These are phyloP conservation scores for Coprinopsis cinerea DNA, from an alignment of 768 basidiomycete genomes.

Conservation along the genomic window DNA sequence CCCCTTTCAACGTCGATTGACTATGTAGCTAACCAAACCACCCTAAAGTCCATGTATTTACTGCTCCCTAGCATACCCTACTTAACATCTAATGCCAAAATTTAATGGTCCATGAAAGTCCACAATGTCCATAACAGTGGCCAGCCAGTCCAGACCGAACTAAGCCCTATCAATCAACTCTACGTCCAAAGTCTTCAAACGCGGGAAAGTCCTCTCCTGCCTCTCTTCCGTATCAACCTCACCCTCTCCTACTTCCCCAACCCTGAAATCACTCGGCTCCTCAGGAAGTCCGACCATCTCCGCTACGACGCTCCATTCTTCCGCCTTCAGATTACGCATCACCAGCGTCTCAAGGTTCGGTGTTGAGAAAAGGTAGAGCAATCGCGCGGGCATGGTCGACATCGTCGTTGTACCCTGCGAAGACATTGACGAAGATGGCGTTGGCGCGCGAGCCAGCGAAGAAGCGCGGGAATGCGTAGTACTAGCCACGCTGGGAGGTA, in stretches of 20 bases:
- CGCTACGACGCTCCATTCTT: constrained; percentile 2
- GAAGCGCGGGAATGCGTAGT: no score
- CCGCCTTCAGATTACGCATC: not conserved
- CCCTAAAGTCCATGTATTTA: not conserved
- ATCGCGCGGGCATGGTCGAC: not conserved
- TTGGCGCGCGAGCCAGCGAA: not conserved
- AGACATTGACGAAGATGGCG: not conserved
- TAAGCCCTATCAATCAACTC: not conserved
- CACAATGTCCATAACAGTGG: no score
- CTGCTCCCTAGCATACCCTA: no score
- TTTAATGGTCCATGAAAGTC: no score
- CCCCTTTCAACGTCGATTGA: no score
- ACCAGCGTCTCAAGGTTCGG: not conserved
- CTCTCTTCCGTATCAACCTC: not conserved
- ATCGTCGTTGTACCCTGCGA: not conserved
- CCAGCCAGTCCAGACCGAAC: no score
- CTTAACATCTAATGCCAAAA: no score
- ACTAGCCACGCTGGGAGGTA: no score
- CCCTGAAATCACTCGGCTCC: not conserved
- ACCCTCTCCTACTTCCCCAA: not conserved
- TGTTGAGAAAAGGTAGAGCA: constrained; percentile 4
- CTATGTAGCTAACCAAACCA: not conserved
- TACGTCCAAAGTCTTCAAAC: constrained; percentile 1
- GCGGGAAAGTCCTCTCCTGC: not conserved
- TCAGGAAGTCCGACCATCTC: constrained; percentile 6